phyloP scores from a whole-genome alignment of 1,284 basidiomycete genomes.

The Ceratobasidium sp. region DNA sequence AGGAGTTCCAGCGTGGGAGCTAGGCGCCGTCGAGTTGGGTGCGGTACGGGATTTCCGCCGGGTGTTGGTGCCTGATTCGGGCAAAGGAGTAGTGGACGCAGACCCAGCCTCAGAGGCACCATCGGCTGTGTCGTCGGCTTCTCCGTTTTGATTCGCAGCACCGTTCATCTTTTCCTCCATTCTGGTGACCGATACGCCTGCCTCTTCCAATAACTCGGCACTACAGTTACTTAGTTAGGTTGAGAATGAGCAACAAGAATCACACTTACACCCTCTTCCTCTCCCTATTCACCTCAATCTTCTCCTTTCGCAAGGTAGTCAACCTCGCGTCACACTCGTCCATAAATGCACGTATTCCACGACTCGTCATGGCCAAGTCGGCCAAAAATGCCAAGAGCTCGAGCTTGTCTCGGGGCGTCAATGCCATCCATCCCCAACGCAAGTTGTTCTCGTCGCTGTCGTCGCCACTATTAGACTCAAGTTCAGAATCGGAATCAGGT shows the following conservation, averaged over 20 bases:
- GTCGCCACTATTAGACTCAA: constrained; percentile 46
- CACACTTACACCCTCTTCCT: constrained; percentile 80
- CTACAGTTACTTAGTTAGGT: constrained; percentile 52
- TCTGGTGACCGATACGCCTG: constrained; percentile 52
- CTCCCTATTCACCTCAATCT: constrained; percentile 88
- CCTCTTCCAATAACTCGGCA: constrained; percentile 71
- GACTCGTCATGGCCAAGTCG: constrained; percentile 88
- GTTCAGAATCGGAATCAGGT: constrained; percentile 43
- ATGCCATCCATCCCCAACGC: constrained; percentile 74
- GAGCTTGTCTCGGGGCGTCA: constrained; percentile 78
- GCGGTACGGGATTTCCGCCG: constrained; percentile 38
- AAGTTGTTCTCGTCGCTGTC: constrained; percentile 45
- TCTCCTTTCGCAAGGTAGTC: constrained; percentile 92
- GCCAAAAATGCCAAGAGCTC: constrained; percentile 86
- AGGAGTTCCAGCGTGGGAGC: constrained; percentile 19
- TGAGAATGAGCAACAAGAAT: constrained; percentile 20
- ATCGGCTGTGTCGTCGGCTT: constrained; percentile 36
- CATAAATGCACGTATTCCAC: constrained; percentile 83
- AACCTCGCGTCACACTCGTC: constrained; percentile 87
- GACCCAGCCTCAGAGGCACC: constrained; percentile 43
- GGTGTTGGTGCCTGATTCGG: constrained; percentile 36
- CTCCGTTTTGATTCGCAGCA: constrained; percentile 28
- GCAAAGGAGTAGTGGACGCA: constrained; percentile 36
- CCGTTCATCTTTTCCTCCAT: constrained; percentile 47
- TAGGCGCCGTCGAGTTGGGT: constrained; percentile 21